phyloP scores from a whole-genome alignment of 805 yeast species.

The Spathaspora girioi region DNA sequence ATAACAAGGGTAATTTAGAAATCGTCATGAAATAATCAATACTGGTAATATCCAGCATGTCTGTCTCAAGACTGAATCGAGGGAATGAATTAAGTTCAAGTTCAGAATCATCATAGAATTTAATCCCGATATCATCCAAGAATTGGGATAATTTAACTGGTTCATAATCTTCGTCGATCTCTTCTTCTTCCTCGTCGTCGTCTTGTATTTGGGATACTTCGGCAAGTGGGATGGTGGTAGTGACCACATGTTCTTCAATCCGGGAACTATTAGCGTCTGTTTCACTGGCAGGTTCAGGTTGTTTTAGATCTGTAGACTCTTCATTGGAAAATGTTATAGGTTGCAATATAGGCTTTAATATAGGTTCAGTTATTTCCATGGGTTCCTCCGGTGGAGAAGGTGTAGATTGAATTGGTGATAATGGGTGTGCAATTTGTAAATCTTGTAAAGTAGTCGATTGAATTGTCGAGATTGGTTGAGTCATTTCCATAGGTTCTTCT shows the following conservation, averaged over 20 bases:
- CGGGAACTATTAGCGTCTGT: conserved; percentile 1
- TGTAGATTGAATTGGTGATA: no score
- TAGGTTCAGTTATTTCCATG: neutral
- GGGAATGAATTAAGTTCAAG: conserved; percentile 23
- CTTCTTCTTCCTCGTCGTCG: conserved; percentile 11
- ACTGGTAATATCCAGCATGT: conserved; percentile 7
- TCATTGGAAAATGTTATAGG: neutral
- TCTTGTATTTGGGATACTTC: conserved; percentile 8
- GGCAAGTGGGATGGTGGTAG: conserved; percentile 28
- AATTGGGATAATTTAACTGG: conserved; percentile 37
- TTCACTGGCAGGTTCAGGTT: no score
- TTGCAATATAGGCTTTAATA: neutral
- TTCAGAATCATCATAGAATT: conserved; percentile 45
- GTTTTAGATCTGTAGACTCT: neutral
- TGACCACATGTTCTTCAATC: conserved; percentile 10
- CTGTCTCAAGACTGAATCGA: conserved; percentile 13
- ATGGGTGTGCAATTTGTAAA: neutral
- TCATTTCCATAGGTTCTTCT: conserved; percentile 22
- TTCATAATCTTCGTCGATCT: conserved; percentile 20
- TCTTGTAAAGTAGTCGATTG: neutral
- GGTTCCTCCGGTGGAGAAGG: no score
- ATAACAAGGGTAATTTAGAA: conserved; percentile 40
- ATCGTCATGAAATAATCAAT: conserved; percentile 37
- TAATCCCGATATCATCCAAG: conserved; percentile 35
- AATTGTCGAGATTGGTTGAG: conserved; percentile 10